A percentile compares a stretch with the other conserved stretches of the same genome.
Evolutionary conservation across 805 yeast genomes (phyloP).

Genomic region (Candida chilensis): DNA sequence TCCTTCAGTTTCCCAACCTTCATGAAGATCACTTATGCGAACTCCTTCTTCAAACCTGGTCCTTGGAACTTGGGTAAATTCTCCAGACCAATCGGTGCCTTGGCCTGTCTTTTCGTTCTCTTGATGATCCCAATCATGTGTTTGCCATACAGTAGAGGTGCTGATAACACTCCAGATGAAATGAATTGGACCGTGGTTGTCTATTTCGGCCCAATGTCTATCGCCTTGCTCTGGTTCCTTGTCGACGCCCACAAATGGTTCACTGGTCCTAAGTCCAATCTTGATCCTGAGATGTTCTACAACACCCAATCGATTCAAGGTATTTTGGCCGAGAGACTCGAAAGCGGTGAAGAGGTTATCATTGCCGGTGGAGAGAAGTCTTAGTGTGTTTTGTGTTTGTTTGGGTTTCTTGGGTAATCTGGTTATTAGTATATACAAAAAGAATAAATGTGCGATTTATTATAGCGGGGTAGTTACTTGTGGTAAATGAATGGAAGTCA

Average conservation of each 20-base stretch:
- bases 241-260: slow-evolving; percentile 51
- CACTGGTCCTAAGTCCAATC: slow-evolving; percentile 50
- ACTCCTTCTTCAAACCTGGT: slow-evolving; percentile 46
- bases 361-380: no score
- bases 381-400: no score
- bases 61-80: slow-evolving; percentile 58
- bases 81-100: slow-evolving; percentile 36
- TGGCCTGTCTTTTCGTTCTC: slow-evolving; percentile 39
- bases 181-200: slow-evolving; percentile 65
- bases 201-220: slow-evolving; percentile 48
- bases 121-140: slow-evolving; percentile 54
- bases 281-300: no score
- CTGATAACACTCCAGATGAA: slow-evolving; percentile 13
- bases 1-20: slow-evolving; percentile 60
- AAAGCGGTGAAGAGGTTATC: no score
- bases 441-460: no score
- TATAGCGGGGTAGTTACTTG: no score
- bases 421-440: no score
- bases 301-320: no score
- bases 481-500: no score
- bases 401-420: no score
- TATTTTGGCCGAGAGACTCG: no score
- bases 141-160: slow-evolving; percentile 36
- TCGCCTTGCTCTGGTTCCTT: slow-evolving; percentile 40
- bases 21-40: slow-evolving; percentile 46